These are phyloP conservation scores for Pezicula radicicola DNA, from an alignment of 2,329 filamentous ascomycete species.

Conservation along the genomic window DNA sequence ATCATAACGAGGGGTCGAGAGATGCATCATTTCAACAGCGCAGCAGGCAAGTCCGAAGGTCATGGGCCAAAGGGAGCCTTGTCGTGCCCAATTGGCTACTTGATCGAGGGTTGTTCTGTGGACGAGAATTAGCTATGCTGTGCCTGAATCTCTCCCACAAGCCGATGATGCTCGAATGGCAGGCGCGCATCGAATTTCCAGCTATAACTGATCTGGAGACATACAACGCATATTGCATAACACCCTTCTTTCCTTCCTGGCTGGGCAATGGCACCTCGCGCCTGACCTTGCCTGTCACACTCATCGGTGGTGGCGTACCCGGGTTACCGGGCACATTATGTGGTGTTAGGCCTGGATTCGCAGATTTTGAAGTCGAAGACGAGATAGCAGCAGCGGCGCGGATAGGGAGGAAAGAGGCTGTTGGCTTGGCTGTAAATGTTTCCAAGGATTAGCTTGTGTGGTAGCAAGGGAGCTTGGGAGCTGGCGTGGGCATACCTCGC, in stretches of 20 bases:
- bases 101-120: constrained; percentile 72
- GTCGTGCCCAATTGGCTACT: constrained; percentile 79
- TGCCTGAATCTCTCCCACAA: constrained; percentile 4
- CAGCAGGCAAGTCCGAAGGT: constrained; percentile 88
- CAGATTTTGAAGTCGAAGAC: constrained; percentile 61
- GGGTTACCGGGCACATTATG: constrained; percentile 51
- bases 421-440: constrained; percentile 57
- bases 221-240: constrained; percentile 83
- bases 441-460: constrained; percentile 20
- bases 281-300: constrained; percentile 45
- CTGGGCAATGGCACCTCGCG: constrained; percentile 75
- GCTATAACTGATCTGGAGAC: constrained; percentile 32
- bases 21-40: constrained; percentile 90
- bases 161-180: no score
- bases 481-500: constrained; percentile 32
- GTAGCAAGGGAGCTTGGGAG: constrained; percentile 2
- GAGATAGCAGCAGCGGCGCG: constrained; percentile 64
- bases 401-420: constrained; percentile 59
- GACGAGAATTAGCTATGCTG: not conserved
- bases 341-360: constrained; percentile 53
- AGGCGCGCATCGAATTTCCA: not conserved
- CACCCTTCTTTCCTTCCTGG: constrained; percentile 76
- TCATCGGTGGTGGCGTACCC: constrained; percentile 48
- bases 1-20: constrained; percentile 84
- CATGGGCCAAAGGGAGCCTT: constrained; percentile 85